A percentile compares a stretch with the other conserved stretches of the same genome.
Evolutionary conservation across 2,329 filamentous ascomycete genomes (phyloP).

Genomic region (Juglanconis juglandina): DNA sequence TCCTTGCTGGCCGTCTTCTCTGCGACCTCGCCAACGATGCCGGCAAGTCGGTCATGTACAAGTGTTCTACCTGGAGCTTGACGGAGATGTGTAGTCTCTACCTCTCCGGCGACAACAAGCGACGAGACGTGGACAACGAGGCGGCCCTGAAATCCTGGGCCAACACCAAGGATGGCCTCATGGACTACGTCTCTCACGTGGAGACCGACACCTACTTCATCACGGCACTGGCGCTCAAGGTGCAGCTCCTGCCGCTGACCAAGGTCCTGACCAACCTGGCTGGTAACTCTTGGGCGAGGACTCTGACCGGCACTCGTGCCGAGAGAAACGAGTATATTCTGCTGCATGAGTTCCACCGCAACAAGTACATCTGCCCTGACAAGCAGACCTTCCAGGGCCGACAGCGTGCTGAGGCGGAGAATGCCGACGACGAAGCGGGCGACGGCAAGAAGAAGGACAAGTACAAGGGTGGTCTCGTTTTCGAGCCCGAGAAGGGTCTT

Average conservation of each 20-base stretch:
- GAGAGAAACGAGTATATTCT: conserved; percentile 99
- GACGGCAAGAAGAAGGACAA: conserved; percentile 98
- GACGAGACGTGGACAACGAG: conserved; percentile 86
- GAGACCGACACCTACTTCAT: conserved; percentile 96
- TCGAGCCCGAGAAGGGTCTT: conserved; percentile 93
- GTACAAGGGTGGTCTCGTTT: conserved; percentile 96
- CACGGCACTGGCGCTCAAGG: conserved; percentile 79
- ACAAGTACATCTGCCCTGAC: conserved; percentile 97
- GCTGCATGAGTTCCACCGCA: conserved; percentile 91
- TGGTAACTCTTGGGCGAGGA: conserved; percentile 97
- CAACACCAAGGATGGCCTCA: conserved; percentile 74
- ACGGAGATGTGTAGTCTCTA: conserved; percentile 97
- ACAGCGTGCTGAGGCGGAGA: conserved; percentile 68
- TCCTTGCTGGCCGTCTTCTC: conserved; percentile 83
- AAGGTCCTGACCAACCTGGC: conserved; percentile 95
- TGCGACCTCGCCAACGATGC: conserved; percentile 96
- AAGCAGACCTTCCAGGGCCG: conserved; percentile 80
- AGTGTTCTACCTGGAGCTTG: conserved; percentile 96
- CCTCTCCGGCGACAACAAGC: conserved; percentile 66
- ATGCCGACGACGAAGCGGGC: conserved; percentile 62
- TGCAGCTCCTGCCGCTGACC: conserved; percentile 89
- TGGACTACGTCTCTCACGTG: conserved; percentile 92
- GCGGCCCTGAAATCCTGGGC: conserved; percentile 84
- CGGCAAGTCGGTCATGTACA: conserved; percentile 93
- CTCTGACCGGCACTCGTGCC: conserved; percentile 88